phyloP scores from a whole-genome alignment of 371 early-diverging fungal genomes.

The Zancudomyces culisetae region DNA sequence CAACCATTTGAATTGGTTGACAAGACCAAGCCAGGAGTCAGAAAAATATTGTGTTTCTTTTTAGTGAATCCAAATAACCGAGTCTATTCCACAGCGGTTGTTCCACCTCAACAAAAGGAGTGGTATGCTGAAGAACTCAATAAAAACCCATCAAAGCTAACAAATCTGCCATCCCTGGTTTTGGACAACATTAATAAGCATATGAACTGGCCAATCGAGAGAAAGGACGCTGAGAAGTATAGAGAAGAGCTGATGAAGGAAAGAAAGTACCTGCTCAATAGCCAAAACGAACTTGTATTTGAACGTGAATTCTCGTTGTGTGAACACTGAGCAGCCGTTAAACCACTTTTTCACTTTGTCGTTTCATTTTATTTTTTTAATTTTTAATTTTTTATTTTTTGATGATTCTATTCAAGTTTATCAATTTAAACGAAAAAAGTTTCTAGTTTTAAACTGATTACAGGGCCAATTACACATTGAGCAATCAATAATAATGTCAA shows the following conservation, averaged over 20 bases:
- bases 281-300: too few species aligned
- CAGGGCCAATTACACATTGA: too few species aligned
- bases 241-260: slow-evolving; percentile 2
- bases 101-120: background rate
- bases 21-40: background rate
- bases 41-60: slow-evolving; percentile 4
- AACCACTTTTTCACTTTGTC: too few species aligned
- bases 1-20: slow-evolving; percentile 1
- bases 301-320: too few species aligned
- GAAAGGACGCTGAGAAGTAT: background rate
- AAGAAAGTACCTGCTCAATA: too few species aligned
- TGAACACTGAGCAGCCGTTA: too few species aligned
- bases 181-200: background rate
- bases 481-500: too few species aligned
- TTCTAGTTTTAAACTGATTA: too few species aligned
- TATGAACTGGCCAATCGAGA: background rate
- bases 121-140: background rate
- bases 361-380: too few species aligned
- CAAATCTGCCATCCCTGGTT: background rate
- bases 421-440: too few species aligned
- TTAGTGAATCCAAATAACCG: background rate
- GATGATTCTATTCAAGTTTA: too few species aligned
- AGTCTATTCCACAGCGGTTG: background rate
- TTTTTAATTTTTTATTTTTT: too few species aligned
- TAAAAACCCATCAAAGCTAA: background rate